Evolutionary conservation across 805 yeast genomes (phyloP).

Genomic region (Ogataea pignaliae): DNA sequence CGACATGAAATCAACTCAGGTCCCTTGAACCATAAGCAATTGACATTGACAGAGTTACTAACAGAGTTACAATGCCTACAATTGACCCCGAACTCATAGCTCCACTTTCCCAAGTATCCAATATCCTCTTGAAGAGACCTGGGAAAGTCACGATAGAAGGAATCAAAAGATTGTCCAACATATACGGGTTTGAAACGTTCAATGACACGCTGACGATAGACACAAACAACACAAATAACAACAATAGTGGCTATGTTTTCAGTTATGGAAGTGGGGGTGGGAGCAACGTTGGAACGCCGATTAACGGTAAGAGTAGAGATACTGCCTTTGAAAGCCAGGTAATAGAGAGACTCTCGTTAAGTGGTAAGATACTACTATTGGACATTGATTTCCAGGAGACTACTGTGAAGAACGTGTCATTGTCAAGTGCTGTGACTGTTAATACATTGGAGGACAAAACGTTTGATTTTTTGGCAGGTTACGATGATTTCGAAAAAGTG

Average conservation of each 20-base stretch:
- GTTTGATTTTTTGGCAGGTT: conserved; percentile 24
- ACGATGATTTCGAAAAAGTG: conserved; percentile 19
- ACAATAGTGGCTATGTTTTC: conserved; percentile 32
- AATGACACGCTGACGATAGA: conserved; percentile 28
- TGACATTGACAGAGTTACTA: background rate
- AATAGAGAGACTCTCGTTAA: conserved; percentile 28
- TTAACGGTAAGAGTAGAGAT: conserved; percentile 1
- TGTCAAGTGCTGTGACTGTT: conserved; percentile 29
- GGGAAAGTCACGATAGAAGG: conserved; percentile 31
- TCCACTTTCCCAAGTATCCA: conserved; percentile 30
- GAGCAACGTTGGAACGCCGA: conserved; percentile 18
- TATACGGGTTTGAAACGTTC: conserved; percentile 36
- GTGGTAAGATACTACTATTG: conserved; percentile 32
- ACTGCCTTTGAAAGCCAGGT: conserved; percentile 2
- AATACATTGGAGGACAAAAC: conserved; percentile 21
- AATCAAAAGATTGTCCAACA: conserved; percentile 30
- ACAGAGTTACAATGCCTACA: conserved; percentile 23
- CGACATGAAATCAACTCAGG: too few species aligned
- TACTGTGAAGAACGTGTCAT: conserved; percentile 24
- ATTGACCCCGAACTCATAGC: conserved; percentile 31
- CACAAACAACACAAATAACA: conserved; percentile 31
- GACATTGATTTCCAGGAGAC: conserved; percentile 33
- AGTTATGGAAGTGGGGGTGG: conserved; percentile 7
- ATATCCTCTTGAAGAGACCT: conserved; percentile 31
- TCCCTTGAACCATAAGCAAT: too few species aligned